These are phyloP conservation scores for Silene uniflora DNA, from an alignment of 148 eudicot species.

Conservation along the genomic window DNA sequence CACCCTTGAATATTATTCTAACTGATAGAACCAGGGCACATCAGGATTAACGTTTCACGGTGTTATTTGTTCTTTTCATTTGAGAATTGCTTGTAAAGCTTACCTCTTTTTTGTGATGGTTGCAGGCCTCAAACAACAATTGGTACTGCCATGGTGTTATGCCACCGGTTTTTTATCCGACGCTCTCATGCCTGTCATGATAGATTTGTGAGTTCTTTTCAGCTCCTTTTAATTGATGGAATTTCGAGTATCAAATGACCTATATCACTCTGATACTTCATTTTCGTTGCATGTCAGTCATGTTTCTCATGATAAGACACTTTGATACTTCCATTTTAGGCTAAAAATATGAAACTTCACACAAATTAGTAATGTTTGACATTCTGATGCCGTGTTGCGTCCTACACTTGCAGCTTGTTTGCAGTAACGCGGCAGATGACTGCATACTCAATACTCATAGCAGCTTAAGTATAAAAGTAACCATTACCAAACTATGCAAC, in stretches of 20 bases:
- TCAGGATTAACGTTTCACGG: background rate
- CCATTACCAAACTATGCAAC: background rate
- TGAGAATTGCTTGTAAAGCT: no score
- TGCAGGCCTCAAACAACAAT: conserved; percentile 94
- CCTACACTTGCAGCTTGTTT: background rate
- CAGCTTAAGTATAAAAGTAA: background rate
- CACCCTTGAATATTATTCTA: background rate
- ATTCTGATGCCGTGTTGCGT: background rate
- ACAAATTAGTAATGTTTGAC: background rate
- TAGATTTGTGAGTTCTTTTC: conserved; percentile 77
- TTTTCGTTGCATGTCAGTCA: no score
- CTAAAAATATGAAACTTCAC: background rate
- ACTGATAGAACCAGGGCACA: background rate
- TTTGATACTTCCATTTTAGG: background rate
- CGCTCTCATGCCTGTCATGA: conserved; percentile 95
- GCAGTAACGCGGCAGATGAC: background rate
- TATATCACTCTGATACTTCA: background rate
- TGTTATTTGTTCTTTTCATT: no score
- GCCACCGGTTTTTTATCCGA: conserved; percentile 89
- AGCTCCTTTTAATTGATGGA: background rate
- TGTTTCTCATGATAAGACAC: background rate
- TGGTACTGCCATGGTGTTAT: conserved; percentile 94
- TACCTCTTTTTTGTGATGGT: conserved; percentile 13
- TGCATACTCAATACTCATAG: background rate
- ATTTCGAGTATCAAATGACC: background rate